Evolutionary conservation across 768 basidiomycete species (phyloP), one percentile per base, ranked within the genome.

Genomic region (Botryobasidium botryosum): DNA sequence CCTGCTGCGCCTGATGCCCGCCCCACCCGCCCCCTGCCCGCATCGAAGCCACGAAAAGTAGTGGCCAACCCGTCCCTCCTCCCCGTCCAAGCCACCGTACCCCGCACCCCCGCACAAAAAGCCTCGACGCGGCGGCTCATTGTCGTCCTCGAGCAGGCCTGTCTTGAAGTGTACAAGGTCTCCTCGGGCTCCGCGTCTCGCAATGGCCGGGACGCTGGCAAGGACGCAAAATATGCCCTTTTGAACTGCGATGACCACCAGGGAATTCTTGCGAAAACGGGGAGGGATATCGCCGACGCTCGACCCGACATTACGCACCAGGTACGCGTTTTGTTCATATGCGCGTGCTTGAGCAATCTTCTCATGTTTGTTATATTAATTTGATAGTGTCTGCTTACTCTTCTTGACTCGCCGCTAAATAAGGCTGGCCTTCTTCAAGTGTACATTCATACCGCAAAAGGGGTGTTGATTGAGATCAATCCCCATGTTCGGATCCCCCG

Each of bases 231-330:
- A 63, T 97, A 96, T 62, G 90, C 90, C 6, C 65, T 99, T 47
- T 63, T 99, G 52, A 99, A 99, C 63, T 97, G 94, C 61, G 94
- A 97, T 59, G 94, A 97, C 53, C 94, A 96, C 63, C 94, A 99
- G 60, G 92, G 92, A 45, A 94, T 99, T 53, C 68, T 99, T 50
- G 92, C 94, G 4, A 97, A 94, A 63, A 94, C 88, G 0, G 88
- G 90, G 13, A 73, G 92, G 58, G 94, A 99, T 63, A 97, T 97
- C 50, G 94, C 94, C 13, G 91, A 97, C 63, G 94, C 94, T n/a
- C 68, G 94, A 51, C 94, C 94, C 2, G 94, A 97, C 63, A 97
- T 97, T 56, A 97, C 94, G 0, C 94, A 99, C 59, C 94, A 96
- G 74, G 90, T 87, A 47, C 41, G 71, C 28, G 21, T 29, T 26